Evolutionary conservation across 441 rosid species (phyloP).

Genomic region (Mallotus repandus): DNA sequence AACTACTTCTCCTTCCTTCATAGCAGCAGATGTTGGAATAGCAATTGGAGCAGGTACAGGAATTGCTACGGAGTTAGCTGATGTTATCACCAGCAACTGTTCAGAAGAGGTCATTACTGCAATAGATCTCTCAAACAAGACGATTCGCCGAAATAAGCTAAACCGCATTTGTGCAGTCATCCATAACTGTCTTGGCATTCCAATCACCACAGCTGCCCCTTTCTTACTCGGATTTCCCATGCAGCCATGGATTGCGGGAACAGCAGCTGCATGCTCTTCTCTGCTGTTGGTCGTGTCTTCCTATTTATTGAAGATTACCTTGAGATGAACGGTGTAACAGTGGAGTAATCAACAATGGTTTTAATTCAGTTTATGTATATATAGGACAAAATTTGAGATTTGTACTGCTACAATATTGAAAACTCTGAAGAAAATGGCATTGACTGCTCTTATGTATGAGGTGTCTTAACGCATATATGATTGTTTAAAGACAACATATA

Average conservation of each 20-base stretch:
- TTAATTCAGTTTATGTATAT: neutral
- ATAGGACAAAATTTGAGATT: too few species aligned
- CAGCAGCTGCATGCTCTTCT: constrained; percentile 90
- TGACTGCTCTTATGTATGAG: too few species aligned
- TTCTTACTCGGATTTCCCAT: constrained; percentile 66
- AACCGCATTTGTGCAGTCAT: constrained; percentile 88
- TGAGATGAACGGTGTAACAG: constrained; percentile 21
- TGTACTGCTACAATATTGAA: too few species aligned
- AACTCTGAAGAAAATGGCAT: too few species aligned
- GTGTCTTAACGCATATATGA: too few species aligned
- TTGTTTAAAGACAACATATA: neutral
- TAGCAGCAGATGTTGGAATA: constrained; percentile 93
- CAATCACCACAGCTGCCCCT: constrained; percentile 82
- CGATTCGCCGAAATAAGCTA: constrained; percentile 68
- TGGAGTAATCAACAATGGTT: neutral
- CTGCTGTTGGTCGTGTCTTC: constrained; percentile 86
- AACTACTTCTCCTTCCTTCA: constrained; percentile 81
- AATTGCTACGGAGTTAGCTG: constrained; percentile 90
- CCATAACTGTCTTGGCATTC: constrained; percentile 72
- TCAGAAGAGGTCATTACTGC: constrained; percentile 88
- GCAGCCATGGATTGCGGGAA: constrained; percentile 97
- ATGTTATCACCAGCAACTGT: constrained; percentile 77
- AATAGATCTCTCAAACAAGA: constrained; percentile 75
- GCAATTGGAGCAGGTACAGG: constrained; percentile 94
- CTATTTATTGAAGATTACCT: constrained; percentile 58